Conservation (phyloP, 345 rosid genomes). For the Erysimum cheiranthoides region DNA sequence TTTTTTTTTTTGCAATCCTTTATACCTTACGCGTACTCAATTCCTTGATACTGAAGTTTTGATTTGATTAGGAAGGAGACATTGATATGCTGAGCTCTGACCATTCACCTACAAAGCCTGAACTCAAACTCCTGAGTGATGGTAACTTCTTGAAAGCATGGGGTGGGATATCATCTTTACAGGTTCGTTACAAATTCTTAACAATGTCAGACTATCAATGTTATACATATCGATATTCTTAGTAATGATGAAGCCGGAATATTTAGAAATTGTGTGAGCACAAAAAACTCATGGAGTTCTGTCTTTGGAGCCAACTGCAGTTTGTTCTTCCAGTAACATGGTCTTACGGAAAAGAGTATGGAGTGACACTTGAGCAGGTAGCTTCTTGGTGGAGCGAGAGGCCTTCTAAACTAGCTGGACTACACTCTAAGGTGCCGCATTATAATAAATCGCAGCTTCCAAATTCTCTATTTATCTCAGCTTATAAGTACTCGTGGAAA, state of each 20-base stretch:
- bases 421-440: slow-evolving; percentile 61
- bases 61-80: slow-evolving; percentile 69
- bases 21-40: slow-evolving; percentile 10
- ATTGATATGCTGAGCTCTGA: slow-evolving; percentile 94
- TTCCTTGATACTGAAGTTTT: slow-evolving; percentile 13
- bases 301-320: slow-evolving; percentile 58
- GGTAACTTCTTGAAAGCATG: slow-evolving; percentile 93
- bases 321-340: slow-evolving; percentile 95
- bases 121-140: slow-evolving; percentile 72
- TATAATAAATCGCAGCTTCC: not conserved
- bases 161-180: slow-evolving; percentile 98
- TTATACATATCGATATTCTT: not conserved
- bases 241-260: slow-evolving; percentile 16
- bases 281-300: slow-evolving; percentile 37
- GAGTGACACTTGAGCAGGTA: slow-evolving; percentile 72
- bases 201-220: slow-evolving; percentile 4
- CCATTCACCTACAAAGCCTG: slow-evolving; percentile 92
- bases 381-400: slow-evolving; percentile 90
- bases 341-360: slow-evolving; percentile 79
- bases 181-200: slow-evolving; percentile 76
- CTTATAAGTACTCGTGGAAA: not conserved
- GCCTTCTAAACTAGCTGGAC: slow-evolving; percentile 89
- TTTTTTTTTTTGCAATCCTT: not conserved
- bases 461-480: not conserved
- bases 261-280: slow-evolving; percentile 27